These are phyloP conservation scores for Lasiosphaeria miniovina DNA, from an alignment of 495 filamentous ascomycete genomes.

Conservation along the genomic window DNA sequence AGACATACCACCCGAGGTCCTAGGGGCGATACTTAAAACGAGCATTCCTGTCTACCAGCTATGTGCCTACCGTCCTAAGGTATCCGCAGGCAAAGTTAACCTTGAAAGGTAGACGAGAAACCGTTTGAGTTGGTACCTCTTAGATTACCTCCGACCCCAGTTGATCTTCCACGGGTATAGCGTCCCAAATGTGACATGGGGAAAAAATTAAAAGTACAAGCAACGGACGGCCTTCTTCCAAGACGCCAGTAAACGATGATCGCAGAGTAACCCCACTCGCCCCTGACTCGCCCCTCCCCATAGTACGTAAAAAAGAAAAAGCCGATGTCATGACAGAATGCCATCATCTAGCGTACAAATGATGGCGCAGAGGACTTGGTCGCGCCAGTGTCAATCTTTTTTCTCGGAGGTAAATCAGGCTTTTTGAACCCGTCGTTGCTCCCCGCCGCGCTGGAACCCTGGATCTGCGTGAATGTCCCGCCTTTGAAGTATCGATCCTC, in stretches of 20 bases:
- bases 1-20: too few species aligned
- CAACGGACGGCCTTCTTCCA: neutral
- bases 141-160: too few species aligned
- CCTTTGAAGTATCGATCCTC: slow-evolving; percentile 95
- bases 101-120: too few species aligned
- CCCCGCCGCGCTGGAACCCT: slow-evolving; percentile 32
- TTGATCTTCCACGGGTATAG: too few species aligned
- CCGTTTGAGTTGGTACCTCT: too few species aligned
- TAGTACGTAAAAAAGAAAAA: neutral
- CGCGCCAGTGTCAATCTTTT: slow-evolving; percentile 54
- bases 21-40: too few species aligned
- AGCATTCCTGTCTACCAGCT: too few species aligned
- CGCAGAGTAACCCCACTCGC: neutral
- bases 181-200: too few species aligned
- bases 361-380: slow-evolving; percentile 30
- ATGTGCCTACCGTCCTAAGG: too few species aligned
- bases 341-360: neutral
- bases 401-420: slow-evolving; percentile 60
- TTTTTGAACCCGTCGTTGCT: slow-evolving; percentile 49
- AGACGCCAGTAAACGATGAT: neutral
- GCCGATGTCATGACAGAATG: neutral
- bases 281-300: neutral
- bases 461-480: slow-evolving; percentile 91
- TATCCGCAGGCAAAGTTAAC: too few species aligned
- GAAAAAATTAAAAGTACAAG: neutral